Conservation (phyloP, 352 stramenopile species). For the Pythium monospermum region DNA sequence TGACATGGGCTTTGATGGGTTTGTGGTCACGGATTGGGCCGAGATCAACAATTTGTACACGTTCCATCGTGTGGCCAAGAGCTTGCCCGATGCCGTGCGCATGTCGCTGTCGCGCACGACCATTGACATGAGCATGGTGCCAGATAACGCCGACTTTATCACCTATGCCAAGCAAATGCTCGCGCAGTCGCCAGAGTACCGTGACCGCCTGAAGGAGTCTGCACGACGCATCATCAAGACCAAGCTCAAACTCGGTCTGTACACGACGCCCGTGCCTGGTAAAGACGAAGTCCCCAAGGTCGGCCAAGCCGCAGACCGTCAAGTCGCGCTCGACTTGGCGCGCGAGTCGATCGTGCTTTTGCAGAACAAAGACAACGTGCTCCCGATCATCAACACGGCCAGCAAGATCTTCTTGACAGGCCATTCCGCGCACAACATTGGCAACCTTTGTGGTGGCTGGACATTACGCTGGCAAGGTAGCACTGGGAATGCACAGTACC, state of each 20-base stretch:
- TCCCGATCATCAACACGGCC: constrained; percentile 30
- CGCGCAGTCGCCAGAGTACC: too few species aligned
- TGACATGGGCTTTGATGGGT: constrained; percentile 85
- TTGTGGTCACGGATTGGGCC: constrained; percentile 90
- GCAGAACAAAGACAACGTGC: constrained; percentile 47
- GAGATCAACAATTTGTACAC: constrained; percentile 87
- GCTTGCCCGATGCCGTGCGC: constrained; percentile 54
- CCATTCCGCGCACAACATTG: constrained; percentile 59
- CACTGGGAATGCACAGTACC: constrained; percentile 51
- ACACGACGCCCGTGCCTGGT: constrained; percentile 14
- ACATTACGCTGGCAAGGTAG: constrained; percentile 67
- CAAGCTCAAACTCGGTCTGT: constrained; percentile 49
- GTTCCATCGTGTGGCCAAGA: constrained; percentile 75
- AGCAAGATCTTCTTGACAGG: constrained; percentile 55
- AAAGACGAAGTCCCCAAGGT: constrained; percentile 19
- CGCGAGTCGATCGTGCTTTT: constrained; percentile 77
- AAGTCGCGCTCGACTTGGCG: constrained; percentile 52
- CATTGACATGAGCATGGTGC: constrained; percentile 92
- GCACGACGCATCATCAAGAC: constrained; percentile 53
- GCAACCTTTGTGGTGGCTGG: constrained; percentile 67
- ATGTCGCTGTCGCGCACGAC: constrained; percentile 77
- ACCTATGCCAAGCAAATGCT: constrained; percentile 43
- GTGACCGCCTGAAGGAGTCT: constrained; percentile 55
- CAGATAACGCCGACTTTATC: constrained; percentile 43
- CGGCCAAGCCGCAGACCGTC: constrained; percentile 46